These are phyloP conservation scores for Hanseniaspora lachancei DNA, from an alignment of 805 yeast species.

Conservation along the genomic window DNA sequence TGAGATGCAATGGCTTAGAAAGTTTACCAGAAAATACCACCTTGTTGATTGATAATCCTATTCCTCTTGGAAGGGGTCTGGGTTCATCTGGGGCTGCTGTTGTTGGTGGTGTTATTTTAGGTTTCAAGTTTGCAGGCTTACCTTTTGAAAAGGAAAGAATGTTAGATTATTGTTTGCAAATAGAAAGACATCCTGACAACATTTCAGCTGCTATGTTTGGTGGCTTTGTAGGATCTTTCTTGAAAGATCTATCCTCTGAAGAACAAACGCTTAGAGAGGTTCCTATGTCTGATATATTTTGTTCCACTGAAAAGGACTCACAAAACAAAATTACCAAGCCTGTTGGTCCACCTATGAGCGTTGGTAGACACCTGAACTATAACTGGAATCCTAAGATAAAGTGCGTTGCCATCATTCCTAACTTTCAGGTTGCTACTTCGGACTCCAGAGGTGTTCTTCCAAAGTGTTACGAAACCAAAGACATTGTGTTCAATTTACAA, in stretches of 20 bases:
- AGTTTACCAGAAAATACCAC: slow-evolving; percentile 74
- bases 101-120: slow-evolving; percentile 88
- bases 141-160: slow-evolving; percentile 64
- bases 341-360: slow-evolving; percentile 68
- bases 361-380: slow-evolving; percentile 82
- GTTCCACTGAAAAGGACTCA: slow-evolving; percentile 61
- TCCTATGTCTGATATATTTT: slow-evolving; percentile 68
- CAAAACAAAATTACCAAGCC: slow-evolving; percentile 56
- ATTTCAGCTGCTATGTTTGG: slow-evolving; percentile 99
- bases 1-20: slow-evolving; percentile 67
- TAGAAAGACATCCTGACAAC: slow-evolving; percentile 96
- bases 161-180: slow-evolving; percentile 90
- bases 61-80: slow-evolving; percentile 91
- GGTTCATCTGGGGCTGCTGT: slow-evolving; percentile 98
- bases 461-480: slow-evolving; percentile 57
- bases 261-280: slow-evolving; percentile 68
- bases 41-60: slow-evolving; percentile 73
- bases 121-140: slow-evolving; percentile 68
- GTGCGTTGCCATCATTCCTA: slow-evolving; percentile 84
- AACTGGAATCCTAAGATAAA: slow-evolving; percentile 69
- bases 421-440: slow-evolving; percentile 90
- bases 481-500: slow-evolving; percentile 84
- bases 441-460: slow-evolving; percentile 85
- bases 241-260: slow-evolving; percentile 60
- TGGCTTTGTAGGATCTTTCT: slow-evolving; percentile 91